Base-by-base conservation (phyloP, 2,329 filamentous ascomycete species). In the Venturia oleaginea region DNA sequence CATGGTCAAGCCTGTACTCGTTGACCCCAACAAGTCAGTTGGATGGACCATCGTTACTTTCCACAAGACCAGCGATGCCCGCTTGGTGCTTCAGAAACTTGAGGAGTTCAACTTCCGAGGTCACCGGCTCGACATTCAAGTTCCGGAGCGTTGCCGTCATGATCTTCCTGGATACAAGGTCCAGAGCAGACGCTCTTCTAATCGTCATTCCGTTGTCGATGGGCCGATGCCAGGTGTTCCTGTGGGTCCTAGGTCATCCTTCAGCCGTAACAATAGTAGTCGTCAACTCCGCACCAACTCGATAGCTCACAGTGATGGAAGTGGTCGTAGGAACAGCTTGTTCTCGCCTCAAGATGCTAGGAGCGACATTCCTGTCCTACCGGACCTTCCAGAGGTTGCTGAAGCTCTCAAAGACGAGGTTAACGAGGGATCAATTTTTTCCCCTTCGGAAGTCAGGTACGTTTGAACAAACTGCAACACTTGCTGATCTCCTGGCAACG, bases 31-130 rank as follows among this genome's bases (percentile, higher is more conserved):
- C 51, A 30, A 34, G 17, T 4, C 15, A 24, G 38, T 27, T 32
- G 60, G 60, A 27, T 63, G 62, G 62, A 57, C 62, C 17, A 54
- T 63, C 27, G 46, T 63, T 13, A 54, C 30, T 22, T 63, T 63
- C 30, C 48, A 55, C 51, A 57, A 46, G 17, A 63, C 42, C 22
- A 40, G 27, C 17, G 62, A 61, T 43, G 63, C 63, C 2, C 63
- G 63, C 19, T 30, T 37, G 13, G 63, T 55, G 15, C 42, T 64
- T 24, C 10, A 37, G 22, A 19, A 64, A 4, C 32, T 64, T 34
- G 42, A 46, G 22, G 15, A 48, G 7, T 32, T 22, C 22, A 22
- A 10, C 13, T 64, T 64, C 19, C 37, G 42, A 17, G 55, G 40
- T 13, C 19, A 30, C 22, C 7, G 19, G 11, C 38, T 64, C 15